phyloP scores from a whole-genome alignment of 2,329 filamentous ascomycete genomes.

The Aspergillaceae sp. region DNA sequence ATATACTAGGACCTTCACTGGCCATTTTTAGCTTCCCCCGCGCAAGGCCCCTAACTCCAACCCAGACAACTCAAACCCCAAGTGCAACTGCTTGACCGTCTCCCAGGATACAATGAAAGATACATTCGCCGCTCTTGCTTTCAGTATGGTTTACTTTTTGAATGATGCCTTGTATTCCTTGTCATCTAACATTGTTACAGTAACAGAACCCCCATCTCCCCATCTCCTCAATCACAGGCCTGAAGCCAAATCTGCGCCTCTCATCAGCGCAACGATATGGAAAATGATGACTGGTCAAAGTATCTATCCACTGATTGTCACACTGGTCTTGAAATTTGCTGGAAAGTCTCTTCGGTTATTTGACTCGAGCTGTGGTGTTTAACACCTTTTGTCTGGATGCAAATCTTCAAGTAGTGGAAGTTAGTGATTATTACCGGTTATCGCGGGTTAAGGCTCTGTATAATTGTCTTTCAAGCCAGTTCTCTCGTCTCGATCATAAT shows the following conservation, averaged over 20 bases:
- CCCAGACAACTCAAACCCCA: no score
- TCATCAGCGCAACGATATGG: constrained; percentile 41
- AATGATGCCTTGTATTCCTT: no score
- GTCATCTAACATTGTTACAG: constrained; percentile 13
- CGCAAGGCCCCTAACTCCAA: no score
- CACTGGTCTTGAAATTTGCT: constrained; percentile 39
- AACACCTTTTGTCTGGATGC: constrained; percentile 42
- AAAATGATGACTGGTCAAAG: constrained; percentile 39
- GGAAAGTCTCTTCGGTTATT: constrained; percentile 27
- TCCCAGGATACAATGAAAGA: constrained; percentile 25
- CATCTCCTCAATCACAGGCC: constrained; percentile 49
- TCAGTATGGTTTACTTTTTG: constrained; percentile 17
- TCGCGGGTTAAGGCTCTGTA: not conserved
- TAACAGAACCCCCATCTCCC: constrained; percentile 53
- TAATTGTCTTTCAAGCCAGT: constrained; percentile 2
- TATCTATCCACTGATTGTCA: constrained; percentile 36
- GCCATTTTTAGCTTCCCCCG: no score
- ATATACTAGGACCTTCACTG: no score
- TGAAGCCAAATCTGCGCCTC: constrained; percentile 37
- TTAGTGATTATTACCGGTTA: constrained; percentile 4
- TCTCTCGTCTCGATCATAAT: constrained; percentile 36
- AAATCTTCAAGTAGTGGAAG: constrained; percentile 45
- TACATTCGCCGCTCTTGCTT: constrained; percentile 56
- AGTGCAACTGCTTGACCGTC: no score
- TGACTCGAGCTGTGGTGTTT: constrained; percentile 31